Conservation (phyloP, 371 early-diverging fungal genomes). For the Mortierella sp. region DNA sequence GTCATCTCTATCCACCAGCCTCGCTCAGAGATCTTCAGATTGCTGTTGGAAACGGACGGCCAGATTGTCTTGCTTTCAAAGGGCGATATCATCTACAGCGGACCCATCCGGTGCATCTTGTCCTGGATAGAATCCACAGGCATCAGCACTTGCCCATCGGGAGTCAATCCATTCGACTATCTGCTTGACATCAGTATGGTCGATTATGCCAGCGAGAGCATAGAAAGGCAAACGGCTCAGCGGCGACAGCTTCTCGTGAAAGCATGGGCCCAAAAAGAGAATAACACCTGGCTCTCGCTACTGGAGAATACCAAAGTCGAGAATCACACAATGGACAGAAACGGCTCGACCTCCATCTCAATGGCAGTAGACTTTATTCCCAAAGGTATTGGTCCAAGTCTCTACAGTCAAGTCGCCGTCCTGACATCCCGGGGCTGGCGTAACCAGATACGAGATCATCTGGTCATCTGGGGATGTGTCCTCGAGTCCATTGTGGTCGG, state of each 20-base stretch:
- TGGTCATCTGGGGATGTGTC: conserved; percentile 6
- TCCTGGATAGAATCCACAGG: conserved; percentile 23
- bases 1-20: conserved; percentile 34
- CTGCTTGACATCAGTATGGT: conserved; percentile 13
- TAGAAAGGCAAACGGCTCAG: background rate
- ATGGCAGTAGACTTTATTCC: too few relatives aligned
- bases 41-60: conserved; percentile 11
- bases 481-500: background rate
- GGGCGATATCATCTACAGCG: conserved; percentile 24
- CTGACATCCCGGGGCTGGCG: too few relatives aligned
- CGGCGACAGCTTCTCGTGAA: too few relatives aligned
- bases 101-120: conserved; percentile 1
- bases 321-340: too few relatives aligned
- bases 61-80: conserved; percentile 10
- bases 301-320: too few relatives aligned
- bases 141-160: conserved; percentile 2
- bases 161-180: conserved; percentile 31
- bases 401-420: too few relatives aligned
- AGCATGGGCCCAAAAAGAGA: too few relatives aligned
- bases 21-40: conserved; percentile 28
- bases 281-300: too few relatives aligned
- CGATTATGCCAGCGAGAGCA: background rate
- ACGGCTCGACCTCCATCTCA: too few relatives aligned
- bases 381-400: too few relatives aligned
- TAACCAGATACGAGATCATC: too few relatives aligned